phyloP scores from a whole-genome alignment of 1,284 basidiomycete species.

The Melampsora occidentalis region DNA sequence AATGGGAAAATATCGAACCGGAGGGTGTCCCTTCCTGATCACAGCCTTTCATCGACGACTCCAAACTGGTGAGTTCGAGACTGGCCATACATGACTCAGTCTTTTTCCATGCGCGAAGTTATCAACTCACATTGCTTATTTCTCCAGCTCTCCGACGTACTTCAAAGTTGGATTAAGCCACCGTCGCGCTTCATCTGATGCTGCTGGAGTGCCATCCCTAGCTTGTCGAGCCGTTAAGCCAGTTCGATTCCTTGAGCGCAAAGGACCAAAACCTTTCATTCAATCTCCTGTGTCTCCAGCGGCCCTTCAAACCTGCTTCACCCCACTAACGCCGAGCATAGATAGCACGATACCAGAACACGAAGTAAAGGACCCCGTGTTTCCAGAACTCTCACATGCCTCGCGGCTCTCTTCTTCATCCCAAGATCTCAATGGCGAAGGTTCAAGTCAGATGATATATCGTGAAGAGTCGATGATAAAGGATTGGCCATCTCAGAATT shows the following conservation, averaged over 20 bases:
- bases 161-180: neutral
- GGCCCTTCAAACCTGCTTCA: neutral
- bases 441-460: neutral
- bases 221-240: conserved; percentile 1
- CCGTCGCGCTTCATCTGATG: neutral
- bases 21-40: neutral
- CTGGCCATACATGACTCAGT: neutral
- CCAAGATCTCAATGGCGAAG: neutral
- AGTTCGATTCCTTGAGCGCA: neutral
- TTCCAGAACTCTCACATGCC: neutral
- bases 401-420: neutral
- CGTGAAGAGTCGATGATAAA: neutral
- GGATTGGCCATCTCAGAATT: neutral
- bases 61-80: neutral
- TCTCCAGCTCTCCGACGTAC: neutral
- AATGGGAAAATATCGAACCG: neutral
- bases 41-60: neutral
- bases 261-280: conserved; percentile 1
- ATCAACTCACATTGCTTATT: too few relatives aligned
- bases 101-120: too few relatives aligned
- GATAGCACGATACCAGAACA: neutral
- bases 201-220: neutral
- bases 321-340: neutral
- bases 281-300: neutral
- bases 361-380: neutral